These are phyloP conservation scores for Priceomyces haplophilus DNA, from an alignment of 805 yeast genomes.

Conservation along the genomic window DNA sequence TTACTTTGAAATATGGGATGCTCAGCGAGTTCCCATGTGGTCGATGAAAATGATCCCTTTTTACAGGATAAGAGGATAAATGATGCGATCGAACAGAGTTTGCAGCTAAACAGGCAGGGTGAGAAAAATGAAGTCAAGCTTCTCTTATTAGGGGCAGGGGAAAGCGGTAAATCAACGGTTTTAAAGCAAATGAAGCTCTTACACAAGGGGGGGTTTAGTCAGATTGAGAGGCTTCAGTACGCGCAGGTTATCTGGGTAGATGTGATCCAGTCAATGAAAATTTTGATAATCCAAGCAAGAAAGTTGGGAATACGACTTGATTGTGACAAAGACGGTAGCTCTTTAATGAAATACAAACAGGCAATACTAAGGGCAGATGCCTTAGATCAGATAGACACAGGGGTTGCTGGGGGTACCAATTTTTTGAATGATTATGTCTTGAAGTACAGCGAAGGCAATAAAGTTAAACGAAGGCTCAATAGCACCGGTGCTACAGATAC, in stretches of 20 bases:
- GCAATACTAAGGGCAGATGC: conserved; percentile 55
- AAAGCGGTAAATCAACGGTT: conserved; percentile 91
- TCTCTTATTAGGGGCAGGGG: conserved; percentile 89
- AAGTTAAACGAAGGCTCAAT: conserved; percentile 45
- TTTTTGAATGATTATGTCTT: conserved; percentile 63
- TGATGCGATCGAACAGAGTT: conserved; percentile 61
- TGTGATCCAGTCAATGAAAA: conserved; percentile 78
- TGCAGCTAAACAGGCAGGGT: conserved; percentile 48
- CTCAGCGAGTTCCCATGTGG: conserved; percentile 46
- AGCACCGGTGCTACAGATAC: conserved; percentile 49
- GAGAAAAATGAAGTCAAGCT: conserved; percentile 65
- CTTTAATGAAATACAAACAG: conserved; percentile 47
- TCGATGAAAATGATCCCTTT: conserved; percentile 50
- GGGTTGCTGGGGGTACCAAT: conserved; percentile 62
- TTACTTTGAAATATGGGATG: conserved; percentile 62
- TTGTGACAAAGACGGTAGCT: conserved; percentile 53
- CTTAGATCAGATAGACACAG: conserved; percentile 59
- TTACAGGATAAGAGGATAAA: conserved; percentile 52
- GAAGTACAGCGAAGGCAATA: conserved; percentile 56
- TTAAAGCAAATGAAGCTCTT: conserved; percentile 81
- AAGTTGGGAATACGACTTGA: conserved; percentile 60
- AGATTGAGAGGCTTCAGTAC: conserved; percentile 76
- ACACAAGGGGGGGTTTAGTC: conserved; percentile 82
- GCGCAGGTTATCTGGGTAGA: conserved; percentile 91
- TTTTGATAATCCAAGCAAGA: conserved; percentile 70